Conservation (phyloP, 2,329 filamentous ascomycete genomes). For the Alternaria sp. region DNA sequence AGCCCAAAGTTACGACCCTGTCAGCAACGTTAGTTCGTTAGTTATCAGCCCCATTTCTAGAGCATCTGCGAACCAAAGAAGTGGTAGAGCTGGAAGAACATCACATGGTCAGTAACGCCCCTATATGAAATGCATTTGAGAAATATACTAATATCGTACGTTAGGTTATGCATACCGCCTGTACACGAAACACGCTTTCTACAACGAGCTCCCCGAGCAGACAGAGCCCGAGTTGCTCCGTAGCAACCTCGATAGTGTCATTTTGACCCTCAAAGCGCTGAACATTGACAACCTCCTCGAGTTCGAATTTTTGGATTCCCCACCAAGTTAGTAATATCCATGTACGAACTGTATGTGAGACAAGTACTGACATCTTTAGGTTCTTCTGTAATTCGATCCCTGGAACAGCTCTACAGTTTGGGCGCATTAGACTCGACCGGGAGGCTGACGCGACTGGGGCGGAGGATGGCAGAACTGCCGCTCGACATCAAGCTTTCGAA, state of each 20-base stretch:
- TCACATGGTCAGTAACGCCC: no score
- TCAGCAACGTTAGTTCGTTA: background rate
- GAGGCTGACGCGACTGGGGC: no score
- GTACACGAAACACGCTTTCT: slow-evolving; percentile 92
- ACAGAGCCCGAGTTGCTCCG: slow-evolving; percentile 88
- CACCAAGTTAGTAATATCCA: no score
- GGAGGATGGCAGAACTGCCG: no score
- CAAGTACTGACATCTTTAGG: no score
- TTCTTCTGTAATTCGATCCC: no score
- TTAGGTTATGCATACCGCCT: slow-evolving; percentile 92
- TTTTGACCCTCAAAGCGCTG: slow-evolving; percentile 80
- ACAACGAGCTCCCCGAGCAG: slow-evolving; percentile 90
- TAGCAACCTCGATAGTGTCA: rapidly evolving
- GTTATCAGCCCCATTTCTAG: slow-evolving; percentile 63
- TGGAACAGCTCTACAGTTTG: no score
- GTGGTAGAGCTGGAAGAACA: slow-evolving; percentile 89
- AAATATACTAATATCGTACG: slow-evolving; percentile 47
- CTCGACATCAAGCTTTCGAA: no score
- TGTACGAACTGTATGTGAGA: no score
- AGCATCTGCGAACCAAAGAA: slow-evolving; percentile 90
- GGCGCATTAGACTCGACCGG: no score
- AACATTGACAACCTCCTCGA: slow-evolving; percentile 91
- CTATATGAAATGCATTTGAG: no score
- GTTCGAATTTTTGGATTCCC: slow-evolving; percentile 72
- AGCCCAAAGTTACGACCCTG: slow-evolving; percentile 55